A percentile compares a stretch with the other conserved stretches of the same genome.
These are phyloP conservation scores for Phytopythium vexans DNA, from an alignment of 352 stramenopile species.

Conservation along the genomic window DNA sequence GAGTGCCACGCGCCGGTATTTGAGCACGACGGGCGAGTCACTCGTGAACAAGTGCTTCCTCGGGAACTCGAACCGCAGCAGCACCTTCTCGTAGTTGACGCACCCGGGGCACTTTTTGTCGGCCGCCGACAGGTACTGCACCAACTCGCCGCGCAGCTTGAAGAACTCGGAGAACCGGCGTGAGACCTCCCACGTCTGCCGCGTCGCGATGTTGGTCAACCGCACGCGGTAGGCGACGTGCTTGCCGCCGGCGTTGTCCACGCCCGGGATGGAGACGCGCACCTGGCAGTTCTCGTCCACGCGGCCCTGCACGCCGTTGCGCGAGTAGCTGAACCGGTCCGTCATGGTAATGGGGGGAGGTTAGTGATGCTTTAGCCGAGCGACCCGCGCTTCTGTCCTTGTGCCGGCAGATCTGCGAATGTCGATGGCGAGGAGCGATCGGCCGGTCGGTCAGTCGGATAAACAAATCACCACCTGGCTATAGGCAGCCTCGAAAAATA, in stretches of 20 bases:
- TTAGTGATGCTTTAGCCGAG: too few species aligned
- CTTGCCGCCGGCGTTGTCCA: conserved; percentile 32
- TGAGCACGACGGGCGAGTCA: conserved; percentile 68
- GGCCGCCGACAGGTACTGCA: conserved; percentile 54
- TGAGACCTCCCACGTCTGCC: conserved; percentile 64
- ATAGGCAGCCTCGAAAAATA: too few species aligned
- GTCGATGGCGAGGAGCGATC: neutral
- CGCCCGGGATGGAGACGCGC: conserved; percentile 54
- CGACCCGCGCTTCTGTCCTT: neutral
- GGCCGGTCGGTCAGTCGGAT: too few species aligned
- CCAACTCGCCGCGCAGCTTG: conserved; percentile 59
- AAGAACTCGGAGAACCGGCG: conserved; percentile 85
- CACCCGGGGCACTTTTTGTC: conserved; percentile 78
- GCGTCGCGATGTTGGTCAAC: conserved; percentile 62
- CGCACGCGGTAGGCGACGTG: conserved; percentile 71
- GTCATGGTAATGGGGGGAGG: conserved; percentile 16
- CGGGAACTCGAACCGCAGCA: conserved; percentile 81
- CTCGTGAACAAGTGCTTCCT: conserved; percentile 83
- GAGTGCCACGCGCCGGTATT: conserved; percentile 78
- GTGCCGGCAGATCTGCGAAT: neutral
- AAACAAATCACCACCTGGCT: too few species aligned
- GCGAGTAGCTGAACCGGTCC: conserved; percentile 81
- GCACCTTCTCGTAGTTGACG: conserved; percentile 79
- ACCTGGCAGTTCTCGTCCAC: conserved; percentile 72
- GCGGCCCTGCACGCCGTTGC: conserved; percentile 60